Percentiles rank a stretch among this genome's conserved stretches.
These are phyloP conservation scores for Didymella exigua DNA, from an alignment of 2,329 filamentous ascomycete species.

Conservation along the genomic window DNA sequence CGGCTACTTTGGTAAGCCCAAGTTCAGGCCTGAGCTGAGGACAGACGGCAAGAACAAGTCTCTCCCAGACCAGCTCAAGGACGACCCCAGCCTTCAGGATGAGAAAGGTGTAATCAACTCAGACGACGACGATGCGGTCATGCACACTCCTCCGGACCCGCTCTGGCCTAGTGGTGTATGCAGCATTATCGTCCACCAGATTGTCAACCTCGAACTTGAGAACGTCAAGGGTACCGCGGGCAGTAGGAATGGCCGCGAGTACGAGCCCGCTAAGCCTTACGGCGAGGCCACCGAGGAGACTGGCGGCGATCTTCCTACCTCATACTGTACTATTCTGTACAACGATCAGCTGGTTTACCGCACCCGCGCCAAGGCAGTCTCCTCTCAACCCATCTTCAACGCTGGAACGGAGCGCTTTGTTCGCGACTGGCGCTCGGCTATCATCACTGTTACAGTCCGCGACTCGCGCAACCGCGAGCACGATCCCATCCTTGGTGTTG, in stretches of 20 bases:
- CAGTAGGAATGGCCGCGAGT: conserved; percentile 82
- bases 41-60: conserved; percentile 85
- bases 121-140: conserved; percentile 79
- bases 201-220: conserved; percentile 90
- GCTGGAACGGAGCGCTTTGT: conserved; percentile 92
- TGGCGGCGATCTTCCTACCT: conserved; percentile 78
- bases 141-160: conserved; percentile 92
- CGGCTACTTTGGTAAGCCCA: conserved; percentile 90
- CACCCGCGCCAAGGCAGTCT: conserved; percentile 92
- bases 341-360: conserved; percentile 92
- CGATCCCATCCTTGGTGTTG: conserved; percentile 90
- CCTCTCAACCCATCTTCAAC: conserved; percentile 95
- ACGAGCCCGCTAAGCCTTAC: conserved; percentile 81
- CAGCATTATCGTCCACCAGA: conserved; percentile 87
- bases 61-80: conserved; percentile 73
- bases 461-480: conserved; percentile 90
- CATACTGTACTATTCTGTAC: conserved; percentile 89
- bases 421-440: conserved; percentile 87
- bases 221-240: conserved; percentile 86
- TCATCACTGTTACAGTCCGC: conserved; percentile 86
- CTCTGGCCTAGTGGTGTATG: conserved; percentile 92
- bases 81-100: conserved; percentile 80
- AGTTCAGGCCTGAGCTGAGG: conserved; percentile 80
- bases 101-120: conserved; percentile 80
- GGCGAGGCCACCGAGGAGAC: conserved; percentile 88